Evolutionary conservation across 805 yeast genomes (phyloP).

Genomic region (Lachancea waltii): DNA sequence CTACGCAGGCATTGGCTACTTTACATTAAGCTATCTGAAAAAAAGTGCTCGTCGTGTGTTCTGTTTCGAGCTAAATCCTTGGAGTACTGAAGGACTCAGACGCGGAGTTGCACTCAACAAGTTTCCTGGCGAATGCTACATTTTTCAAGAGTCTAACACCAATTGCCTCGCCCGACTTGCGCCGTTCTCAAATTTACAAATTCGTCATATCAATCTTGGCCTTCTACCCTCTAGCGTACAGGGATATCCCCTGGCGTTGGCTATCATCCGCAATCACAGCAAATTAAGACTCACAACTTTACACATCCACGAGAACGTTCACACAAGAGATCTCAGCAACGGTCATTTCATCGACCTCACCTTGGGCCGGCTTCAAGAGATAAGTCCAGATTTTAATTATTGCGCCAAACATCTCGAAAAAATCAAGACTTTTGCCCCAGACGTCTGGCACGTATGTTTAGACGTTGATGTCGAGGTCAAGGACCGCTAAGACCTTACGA

Average conservation of each 20-base stretch:
- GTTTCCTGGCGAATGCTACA: conserved; percentile 31
- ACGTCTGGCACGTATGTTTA: conserved; percentile 69
- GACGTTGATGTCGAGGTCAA: conserved; percentile 29
- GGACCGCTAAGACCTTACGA: neutral
- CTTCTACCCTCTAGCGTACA: conserved; percentile 63
- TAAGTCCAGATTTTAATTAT: conserved; percentile 9
- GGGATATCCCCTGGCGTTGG: conserved; percentile 49
- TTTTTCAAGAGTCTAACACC: conserved; percentile 63
- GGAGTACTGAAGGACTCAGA: conserved; percentile 69
- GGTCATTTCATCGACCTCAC: conserved; percentile 13
- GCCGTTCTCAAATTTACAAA: conserved; percentile 15
- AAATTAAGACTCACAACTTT: conserved; percentile 25
- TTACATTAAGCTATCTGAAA: conserved; percentile 59
- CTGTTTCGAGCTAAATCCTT: conserved; percentile 82
- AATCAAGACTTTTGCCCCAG: conserved; percentile 85
- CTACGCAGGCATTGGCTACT: conserved; percentile 84
- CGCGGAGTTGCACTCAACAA: conserved; percentile 46
- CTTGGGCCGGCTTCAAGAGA: conserved; percentile 3
- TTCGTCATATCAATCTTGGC: conserved; percentile 67
- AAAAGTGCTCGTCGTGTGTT: conserved; percentile 46
- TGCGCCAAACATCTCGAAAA: conserved; percentile 42
- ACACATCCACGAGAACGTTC: conserved; percentile 77
- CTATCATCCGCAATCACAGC: conserved; percentile 7
- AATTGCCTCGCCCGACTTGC: conserved; percentile 39
- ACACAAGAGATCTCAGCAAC: conserved; percentile 34